Percentiles rank a stretch among this genome's conserved stretches.
Evolutionary conservation across 106 monocot genomes (phyloP).

Genomic region (Dendrobium huoshanense): DNA sequence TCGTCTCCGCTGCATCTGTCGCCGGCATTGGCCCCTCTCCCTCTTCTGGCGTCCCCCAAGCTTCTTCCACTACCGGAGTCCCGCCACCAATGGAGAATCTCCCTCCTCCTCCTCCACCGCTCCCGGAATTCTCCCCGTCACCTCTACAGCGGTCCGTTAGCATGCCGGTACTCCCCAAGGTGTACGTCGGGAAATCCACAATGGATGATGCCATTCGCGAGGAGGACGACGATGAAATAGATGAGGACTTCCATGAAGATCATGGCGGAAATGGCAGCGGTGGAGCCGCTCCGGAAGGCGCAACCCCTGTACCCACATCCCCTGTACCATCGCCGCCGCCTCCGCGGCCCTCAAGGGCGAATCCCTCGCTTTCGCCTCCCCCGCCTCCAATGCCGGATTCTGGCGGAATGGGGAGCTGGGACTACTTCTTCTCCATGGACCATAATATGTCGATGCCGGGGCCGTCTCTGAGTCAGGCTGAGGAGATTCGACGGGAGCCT

Average conservation of each 20-base stretch:
- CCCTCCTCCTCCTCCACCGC: constrained; percentile 62
- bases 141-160: constrained; percentile 57
- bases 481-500: constrained; percentile 13
- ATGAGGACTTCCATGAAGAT: constrained; percentile 18
- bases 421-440: constrained; percentile 76
- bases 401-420: constrained; percentile 40
- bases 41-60: background rate
- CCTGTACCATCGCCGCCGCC: constrained; percentile 7
- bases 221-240: constrained; percentile 28
- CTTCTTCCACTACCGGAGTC: background rate
- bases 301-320: background rate
- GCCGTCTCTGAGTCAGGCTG: constrained; percentile 10
- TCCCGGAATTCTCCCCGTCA: constrained; percentile 63
- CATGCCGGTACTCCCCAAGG: constrained; percentile 61
- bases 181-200: constrained; percentile 12
- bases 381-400: constrained; percentile 24
- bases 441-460: constrained; percentile 36
- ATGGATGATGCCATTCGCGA: constrained; percentile 34
- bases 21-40: background rate
- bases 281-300: constrained; percentile 3
- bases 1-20: background rate
- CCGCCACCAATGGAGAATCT: constrained; percentile 33
- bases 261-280: background rate
- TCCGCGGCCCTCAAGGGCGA: constrained; percentile 3
- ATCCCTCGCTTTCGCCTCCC: constrained; percentile 16